phyloP scores from a whole-genome alignment of 768 basidiomycete genomes.

The Leccinellum luteum region DNA sequence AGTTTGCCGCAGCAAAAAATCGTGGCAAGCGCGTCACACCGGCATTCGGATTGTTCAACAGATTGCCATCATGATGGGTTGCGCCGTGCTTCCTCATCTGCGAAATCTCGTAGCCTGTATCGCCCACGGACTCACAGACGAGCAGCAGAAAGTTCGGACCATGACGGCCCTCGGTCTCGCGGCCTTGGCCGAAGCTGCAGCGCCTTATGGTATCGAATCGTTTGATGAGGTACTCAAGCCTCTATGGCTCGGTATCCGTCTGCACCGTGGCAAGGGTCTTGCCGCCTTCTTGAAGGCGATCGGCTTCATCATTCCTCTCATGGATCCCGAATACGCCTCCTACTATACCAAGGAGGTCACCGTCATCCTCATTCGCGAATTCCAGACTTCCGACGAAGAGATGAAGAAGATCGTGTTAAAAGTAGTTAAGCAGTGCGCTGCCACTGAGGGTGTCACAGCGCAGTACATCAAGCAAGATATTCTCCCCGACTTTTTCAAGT shows the following conservation, averaged over 20 bases:
- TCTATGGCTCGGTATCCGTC: slow-evolving; percentile 74
- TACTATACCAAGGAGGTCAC: slow-evolving; percentile 99
- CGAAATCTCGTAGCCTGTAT: slow-evolving; percentile 96
- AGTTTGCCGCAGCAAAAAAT: slow-evolving; percentile 98
- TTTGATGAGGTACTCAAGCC: slow-evolving; percentile 93
- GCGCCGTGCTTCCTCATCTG: slow-evolving; percentile 94
- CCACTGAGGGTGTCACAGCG: slow-evolving; percentile 96
- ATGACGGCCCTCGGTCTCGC: slow-evolving; percentile 81
- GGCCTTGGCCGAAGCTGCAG: slow-evolving; percentile 94
- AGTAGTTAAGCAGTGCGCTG: slow-evolving; percentile 98
- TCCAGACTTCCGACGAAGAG: slow-evolving; percentile 99
- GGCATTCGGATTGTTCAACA: slow-evolving; percentile 99
- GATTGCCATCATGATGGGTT: slow-evolving; percentile 99
- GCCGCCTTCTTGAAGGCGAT: slow-evolving; percentile 88
- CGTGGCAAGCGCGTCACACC: slow-evolving; percentile 99
- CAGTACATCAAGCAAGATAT: slow-evolving; percentile 97
- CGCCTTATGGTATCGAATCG: slow-evolving; percentile 99
- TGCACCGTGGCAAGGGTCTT: slow-evolving; percentile 75
- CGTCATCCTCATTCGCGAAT: slow-evolving; percentile 95
- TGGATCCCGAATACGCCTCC: slow-evolving; percentile 99
- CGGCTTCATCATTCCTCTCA: slow-evolving; percentile 98
- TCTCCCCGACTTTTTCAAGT: slow-evolving; percentile 97
- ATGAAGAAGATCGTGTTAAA: slow-evolving; percentile 99
- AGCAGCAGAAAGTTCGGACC: slow-evolving; percentile 77
- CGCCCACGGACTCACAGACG: slow-evolving; percentile 75